A percentile compares a stretch with the other conserved stretches of the same genome.
Conservation (phyloP, 1,139 yeast genomes). For the Pichia sp. region DNA sequence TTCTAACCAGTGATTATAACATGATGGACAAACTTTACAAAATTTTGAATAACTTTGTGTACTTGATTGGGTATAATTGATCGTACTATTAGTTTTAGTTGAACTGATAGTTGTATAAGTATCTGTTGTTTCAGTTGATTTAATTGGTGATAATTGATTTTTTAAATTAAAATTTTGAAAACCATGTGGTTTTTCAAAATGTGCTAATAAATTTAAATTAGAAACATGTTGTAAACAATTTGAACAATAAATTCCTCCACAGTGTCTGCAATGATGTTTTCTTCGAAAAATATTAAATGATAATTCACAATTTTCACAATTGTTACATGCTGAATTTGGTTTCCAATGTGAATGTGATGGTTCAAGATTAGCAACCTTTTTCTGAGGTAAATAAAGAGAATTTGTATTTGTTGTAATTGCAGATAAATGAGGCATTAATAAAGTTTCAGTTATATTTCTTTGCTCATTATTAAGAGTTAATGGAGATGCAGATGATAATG, state of each 20-base stretch:
- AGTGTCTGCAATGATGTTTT: slow-evolving; percentile 85
- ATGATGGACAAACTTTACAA: slow-evolving; percentile 27
- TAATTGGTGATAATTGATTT: slow-evolving; percentile 10
- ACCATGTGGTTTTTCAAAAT: slow-evolving; percentile 48
- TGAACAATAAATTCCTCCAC: slow-evolving; percentile 59
- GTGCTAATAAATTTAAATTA: slow-evolving; percentile 63
- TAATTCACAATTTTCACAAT: slow-evolving; percentile 23
- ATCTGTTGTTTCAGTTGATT: slow-evolving; percentile 10
- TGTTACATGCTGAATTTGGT: slow-evolving; percentile 20
- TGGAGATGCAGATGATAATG: neutral
- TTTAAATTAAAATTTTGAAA: too few relatives aligned
- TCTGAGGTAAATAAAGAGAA: neutral
- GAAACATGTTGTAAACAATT: slow-evolving; percentile 48
- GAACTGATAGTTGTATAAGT: slow-evolving; percentile 8
- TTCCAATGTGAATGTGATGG: slow-evolving; percentile 32
- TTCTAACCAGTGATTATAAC: slow-evolving; percentile 23
- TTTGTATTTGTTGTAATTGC: neutral
- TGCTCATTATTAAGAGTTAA: neutral
- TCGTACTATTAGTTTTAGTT: slow-evolving; percentile 2
- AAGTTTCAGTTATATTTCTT: neutral
- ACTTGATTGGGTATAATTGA: neutral
- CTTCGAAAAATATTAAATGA: slow-evolving; percentile 35
- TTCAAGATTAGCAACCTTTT: slow-evolving; percentile 18
- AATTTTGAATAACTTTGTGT: slow-evolving; percentile 15
- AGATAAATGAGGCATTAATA: neutral